A percentile compares a stretch with the other conserved stretches of the same genome.
Evolutionary conservation across 2,329 filamentous ascomycete species (phyloP).

Genomic region (Fusarium tanahbumbuense): DNA sequence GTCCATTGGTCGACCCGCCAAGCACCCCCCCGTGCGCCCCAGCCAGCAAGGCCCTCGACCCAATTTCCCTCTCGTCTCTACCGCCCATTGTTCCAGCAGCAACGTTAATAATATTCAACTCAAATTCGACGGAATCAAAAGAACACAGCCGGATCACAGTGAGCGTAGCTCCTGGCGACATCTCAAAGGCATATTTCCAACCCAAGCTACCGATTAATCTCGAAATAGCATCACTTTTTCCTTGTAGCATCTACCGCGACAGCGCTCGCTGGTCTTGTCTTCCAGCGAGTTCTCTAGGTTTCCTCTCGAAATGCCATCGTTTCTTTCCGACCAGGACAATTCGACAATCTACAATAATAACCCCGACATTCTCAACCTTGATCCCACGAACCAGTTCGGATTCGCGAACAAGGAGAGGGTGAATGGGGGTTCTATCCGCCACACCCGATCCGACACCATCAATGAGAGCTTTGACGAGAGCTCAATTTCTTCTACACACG

Average conservation of each 20-base stretch:
- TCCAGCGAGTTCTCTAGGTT: slow-evolving; percentile 41
- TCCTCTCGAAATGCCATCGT: slow-evolving; percentile 64
- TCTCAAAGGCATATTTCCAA: slow-evolving; percentile 20
- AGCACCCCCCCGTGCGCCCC: slow-evolving; percentile 44
- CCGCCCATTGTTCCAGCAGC: slow-evolving; percentile 37
- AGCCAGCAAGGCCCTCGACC: slow-evolving; percentile 43
- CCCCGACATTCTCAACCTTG: slow-evolving; percentile 59
- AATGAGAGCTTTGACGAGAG: slow-evolving; percentile 67
- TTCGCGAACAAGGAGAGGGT: slow-evolving; percentile 51
- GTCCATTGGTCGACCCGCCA: slow-evolving; percentile 46
- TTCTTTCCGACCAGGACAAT: slow-evolving; percentile 61
- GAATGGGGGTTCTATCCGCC: slow-evolving; percentile 53
- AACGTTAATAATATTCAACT: slow-evolving; percentile 29
- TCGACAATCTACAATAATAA: slow-evolving; percentile 56
- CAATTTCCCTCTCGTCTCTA: slow-evolving; percentile 45
- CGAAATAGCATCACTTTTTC: slow-evolving; percentile 41
- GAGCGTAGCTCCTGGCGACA: slow-evolving; percentile 22
- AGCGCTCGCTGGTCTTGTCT: slow-evolving; percentile 42
- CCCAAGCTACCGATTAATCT: slow-evolving; percentile 29
- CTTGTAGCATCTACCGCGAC: slow-evolving; percentile 42
- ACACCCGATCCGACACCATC: slow-evolving; percentile 59
- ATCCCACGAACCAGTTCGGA: slow-evolving; percentile 55
- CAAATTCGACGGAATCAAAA: slow-evolving; percentile 25
- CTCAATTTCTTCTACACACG: slow-evolving; percentile 65
- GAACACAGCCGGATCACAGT: slow-evolving; percentile 14